Evolutionary conservation across 2,329 filamentous ascomycete genomes (phyloP).

Genomic region (Cadophora sp.): DNA sequence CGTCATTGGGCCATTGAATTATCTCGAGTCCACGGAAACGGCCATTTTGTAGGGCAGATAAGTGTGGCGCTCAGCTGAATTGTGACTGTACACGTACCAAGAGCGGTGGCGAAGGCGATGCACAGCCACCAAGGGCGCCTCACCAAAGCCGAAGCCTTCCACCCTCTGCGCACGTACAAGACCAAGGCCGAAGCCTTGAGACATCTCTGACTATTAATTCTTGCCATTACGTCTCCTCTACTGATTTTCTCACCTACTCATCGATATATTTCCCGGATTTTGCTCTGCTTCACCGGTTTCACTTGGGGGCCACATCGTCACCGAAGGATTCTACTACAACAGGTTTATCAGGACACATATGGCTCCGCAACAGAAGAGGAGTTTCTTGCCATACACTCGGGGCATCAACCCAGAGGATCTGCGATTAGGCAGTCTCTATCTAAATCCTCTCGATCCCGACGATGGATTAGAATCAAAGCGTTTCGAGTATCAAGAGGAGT

Average conservation of each 20-base stretch:
- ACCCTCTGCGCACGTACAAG: background rate
- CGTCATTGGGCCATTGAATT: background rate
- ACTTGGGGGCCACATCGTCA: slow-evolving; percentile 11
- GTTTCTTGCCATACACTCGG: slow-evolving; percentile 17
- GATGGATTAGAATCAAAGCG: slow-evolving; percentile 20
- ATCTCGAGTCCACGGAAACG: background rate
- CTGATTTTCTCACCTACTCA: slow-evolving; percentile 1
- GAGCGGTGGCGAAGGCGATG: slow-evolving; percentile 12
- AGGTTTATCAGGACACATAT: slow-evolving; percentile 6
- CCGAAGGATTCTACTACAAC: background rate
- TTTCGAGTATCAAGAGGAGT: slow-evolving; percentile 19
- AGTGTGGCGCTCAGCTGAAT: slow-evolving; percentile 1
- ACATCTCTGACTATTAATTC: slow-evolving; percentile 18
- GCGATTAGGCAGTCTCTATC: slow-evolving; percentile 15
- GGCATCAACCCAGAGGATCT: slow-evolving; percentile 18
- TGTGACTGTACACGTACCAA: background rate
- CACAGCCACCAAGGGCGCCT: slow-evolving; percentile 8
- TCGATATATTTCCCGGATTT: background rate
- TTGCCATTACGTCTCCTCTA: slow-evolving; percentile 3
- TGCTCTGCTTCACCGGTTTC: background rate
- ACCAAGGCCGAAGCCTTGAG: background rate
- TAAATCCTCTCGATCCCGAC: slow-evolving; percentile 16
- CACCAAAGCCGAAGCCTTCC: slow-evolving; percentile 7
- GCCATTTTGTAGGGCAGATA: slow-evolving; percentile 1
- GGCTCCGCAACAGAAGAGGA: slow-evolving; percentile 20